Evolutionary conservation across 225 moss, liverwort and hornwort species (phyloP).

Genomic region (Bryoerythrophyllum caledonicum): DNA sequence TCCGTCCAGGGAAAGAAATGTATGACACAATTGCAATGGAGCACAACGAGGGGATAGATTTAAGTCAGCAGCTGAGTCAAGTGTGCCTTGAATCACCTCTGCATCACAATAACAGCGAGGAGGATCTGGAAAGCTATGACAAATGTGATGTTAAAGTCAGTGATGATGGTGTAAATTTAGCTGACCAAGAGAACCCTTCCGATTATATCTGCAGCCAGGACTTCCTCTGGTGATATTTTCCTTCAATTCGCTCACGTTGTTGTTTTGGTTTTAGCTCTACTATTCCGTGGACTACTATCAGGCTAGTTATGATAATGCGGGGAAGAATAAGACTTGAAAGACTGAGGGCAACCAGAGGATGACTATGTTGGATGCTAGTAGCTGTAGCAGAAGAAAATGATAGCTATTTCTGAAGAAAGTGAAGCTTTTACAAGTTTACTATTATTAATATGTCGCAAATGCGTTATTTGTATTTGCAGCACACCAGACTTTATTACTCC

Average conservation of each 20-base stretch:
- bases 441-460: neutral
- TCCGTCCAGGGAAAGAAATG: constrained; percentile 38
- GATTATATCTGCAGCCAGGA: constrained; percentile 89
- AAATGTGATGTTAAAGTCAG: constrained; percentile 37
- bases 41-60: constrained; percentile 60
- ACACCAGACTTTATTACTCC: constrained; percentile 98
- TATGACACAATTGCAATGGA: constrained; percentile 59
- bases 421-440: neutral
- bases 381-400: neutral
- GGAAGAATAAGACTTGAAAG: neutral
- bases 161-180: constrained; percentile 59
- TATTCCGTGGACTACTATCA: neutral
- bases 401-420: neutral
- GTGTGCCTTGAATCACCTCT: constrained; percentile 72
- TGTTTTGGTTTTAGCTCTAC: neutral
- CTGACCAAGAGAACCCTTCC: constrained; percentile 62
- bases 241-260: neutral
- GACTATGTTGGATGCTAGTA: neutral
- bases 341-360: neutral
- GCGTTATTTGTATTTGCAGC: constrained; percentile 47
- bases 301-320: neutral
- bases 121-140: constrained; percentile 42
- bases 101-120: constrained; percentile 30
- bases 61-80: constrained; percentile 97
- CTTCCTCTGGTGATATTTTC: constrained; percentile 67